phyloP scores from a whole-genome alignment of 805 yeast genomes.

The Monosporozyma siamensis region DNA sequence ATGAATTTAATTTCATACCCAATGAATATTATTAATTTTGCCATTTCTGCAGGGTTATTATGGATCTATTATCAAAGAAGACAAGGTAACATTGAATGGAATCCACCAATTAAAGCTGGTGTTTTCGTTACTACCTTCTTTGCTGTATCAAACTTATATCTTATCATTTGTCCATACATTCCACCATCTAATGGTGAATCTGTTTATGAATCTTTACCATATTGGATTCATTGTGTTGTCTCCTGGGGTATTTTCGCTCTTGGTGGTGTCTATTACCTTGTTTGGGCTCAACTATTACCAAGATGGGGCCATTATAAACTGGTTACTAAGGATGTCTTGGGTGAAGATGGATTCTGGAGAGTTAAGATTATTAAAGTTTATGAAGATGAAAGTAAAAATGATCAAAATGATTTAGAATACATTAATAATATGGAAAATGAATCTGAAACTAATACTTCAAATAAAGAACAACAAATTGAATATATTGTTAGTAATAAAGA shows the following conservation, averaged over 20 bases:
- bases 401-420: slow-evolving; percentile 4
- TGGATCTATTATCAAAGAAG: slow-evolving; percentile 44
- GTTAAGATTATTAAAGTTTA: slow-evolving; percentile 36
- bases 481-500: slow-evolving; percentile 6
- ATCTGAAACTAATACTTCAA: slow-evolving; percentile 3
- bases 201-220: slow-evolving; percentile 63
- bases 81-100: slow-evolving; percentile 49
- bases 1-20: slow-evolving; percentile 76
- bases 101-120: slow-evolving; percentile 62
- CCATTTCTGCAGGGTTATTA: slow-evolving; percentile 50
- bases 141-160: slow-evolving; percentile 52
- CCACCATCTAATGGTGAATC: slow-evolving; percentile 61
- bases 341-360: slow-evolving; percentile 68
- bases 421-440: slow-evolving; percentile 3
- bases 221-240: slow-evolving; percentile 74
- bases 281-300: slow-evolving; percentile 56
- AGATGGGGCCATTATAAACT: slow-evolving; percentile 42
- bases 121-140: slow-evolving; percentile 57
- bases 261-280: slow-evolving; percentile 57
- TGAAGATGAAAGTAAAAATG: slow-evolving; percentile 6
- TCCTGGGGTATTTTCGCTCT: slow-evolving; percentile 65
- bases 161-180: slow-evolving; percentile 68
- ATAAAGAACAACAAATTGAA: slow-evolving; percentile 7
- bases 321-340: slow-evolving; percentile 44
- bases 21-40: slow-evolving; percentile 61